Percentiles rank a stretch among this genome's conserved stretches.
Evolutionary conservation across 257 asterid species (phyloP).

Genomic region (Lantana camara): DNA sequence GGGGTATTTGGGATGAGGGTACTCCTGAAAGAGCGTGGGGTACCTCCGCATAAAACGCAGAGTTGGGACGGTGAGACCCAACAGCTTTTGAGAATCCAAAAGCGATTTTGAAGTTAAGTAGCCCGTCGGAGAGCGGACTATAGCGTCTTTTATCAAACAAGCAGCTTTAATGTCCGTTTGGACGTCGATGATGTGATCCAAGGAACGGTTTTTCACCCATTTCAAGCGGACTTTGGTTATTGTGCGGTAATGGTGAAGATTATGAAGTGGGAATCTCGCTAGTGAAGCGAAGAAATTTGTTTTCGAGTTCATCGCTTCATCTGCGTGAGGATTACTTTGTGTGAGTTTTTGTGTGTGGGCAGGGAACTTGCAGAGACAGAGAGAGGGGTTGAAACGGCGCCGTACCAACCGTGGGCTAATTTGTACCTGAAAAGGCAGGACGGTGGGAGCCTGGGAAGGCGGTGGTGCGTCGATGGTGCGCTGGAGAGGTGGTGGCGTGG

Average conservation of each 20-base stretch:
- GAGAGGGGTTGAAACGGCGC: background rate
- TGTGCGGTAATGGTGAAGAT: constrained; percentile 48
- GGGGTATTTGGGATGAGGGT: constrained; percentile 83
- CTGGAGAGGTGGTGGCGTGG: too few relatives aligned
- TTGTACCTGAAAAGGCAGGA: too few relatives aligned
- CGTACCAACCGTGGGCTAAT: constrained; percentile 2
- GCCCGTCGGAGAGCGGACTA: constrained; percentile 63
- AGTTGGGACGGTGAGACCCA: constrained; percentile 85
- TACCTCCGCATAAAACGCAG: constrained; percentile 78
- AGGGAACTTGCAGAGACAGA: background rate
- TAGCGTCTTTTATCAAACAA: constrained; percentile 74
- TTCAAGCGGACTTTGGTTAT: constrained; percentile 79
- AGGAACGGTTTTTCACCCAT: constrained; percentile 86
- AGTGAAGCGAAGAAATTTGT: constrained; percentile 21
- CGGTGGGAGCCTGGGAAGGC: too few relatives aligned
- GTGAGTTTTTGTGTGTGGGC: background rate
- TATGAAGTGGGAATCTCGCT: constrained; percentile 30
- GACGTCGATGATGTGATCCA: constrained; percentile 79
- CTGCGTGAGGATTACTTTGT: background rate
- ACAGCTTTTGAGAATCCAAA: constrained; percentile 63
- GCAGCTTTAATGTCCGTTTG: constrained; percentile 92
- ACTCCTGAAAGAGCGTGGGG: constrained; percentile 89
- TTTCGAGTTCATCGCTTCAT: constrained; percentile 37
- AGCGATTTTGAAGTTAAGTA: constrained; percentile 69
- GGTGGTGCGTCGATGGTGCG: too few relatives aligned